Evolutionary conservation across 306 rosid species (phyloP).

Genomic region (Glycine tomentella): DNA sequence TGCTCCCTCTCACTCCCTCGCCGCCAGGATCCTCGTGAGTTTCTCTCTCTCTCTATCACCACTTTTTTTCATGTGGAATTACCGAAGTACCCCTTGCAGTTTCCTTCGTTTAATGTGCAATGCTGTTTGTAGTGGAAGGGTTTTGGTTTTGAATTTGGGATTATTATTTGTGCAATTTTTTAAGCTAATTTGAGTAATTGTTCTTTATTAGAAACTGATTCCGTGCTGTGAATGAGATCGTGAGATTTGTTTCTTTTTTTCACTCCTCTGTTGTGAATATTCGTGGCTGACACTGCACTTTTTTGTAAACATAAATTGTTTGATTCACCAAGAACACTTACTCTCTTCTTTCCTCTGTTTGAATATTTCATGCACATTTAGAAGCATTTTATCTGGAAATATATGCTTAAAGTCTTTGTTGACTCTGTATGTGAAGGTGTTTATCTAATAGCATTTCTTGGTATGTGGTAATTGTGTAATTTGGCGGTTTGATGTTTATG

Average conservation of each 20-base stretch:
- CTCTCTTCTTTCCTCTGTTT: too few species aligned
- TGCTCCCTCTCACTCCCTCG: constrained; percentile 95
- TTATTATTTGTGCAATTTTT: not conserved
- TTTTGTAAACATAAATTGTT: too few species aligned
- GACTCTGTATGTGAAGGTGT: too few species aligned
- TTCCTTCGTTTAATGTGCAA: not conserved
- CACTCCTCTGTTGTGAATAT: too few species aligned
- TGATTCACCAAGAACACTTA: too few species aligned
- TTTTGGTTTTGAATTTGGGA: not conserved
- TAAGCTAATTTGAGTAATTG: not conserved
- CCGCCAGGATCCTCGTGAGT: constrained; percentile 89
- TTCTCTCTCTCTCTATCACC: constrained; percentile 2
- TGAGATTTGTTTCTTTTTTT: constrained; percentile 34
- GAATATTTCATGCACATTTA: too few species aligned
- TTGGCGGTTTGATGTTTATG: not conserved
- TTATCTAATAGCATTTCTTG: not conserved
- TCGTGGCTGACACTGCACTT: too few species aligned
- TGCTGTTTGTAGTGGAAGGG: constrained; percentile 13
- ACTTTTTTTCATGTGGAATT: constrained; percentile 37
- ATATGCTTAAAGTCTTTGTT: too few species aligned
- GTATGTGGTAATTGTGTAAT: not conserved
- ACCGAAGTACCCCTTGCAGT: constrained; percentile 51
- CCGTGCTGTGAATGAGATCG: not conserved
- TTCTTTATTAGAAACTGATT: not conserved
- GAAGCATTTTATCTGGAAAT: too few species aligned